Evolutionary conservation across 345 rosid species (phyloP), one percentile per base, ranked within the genome.

Genomic region (Excoecaria agallocha): DNA sequence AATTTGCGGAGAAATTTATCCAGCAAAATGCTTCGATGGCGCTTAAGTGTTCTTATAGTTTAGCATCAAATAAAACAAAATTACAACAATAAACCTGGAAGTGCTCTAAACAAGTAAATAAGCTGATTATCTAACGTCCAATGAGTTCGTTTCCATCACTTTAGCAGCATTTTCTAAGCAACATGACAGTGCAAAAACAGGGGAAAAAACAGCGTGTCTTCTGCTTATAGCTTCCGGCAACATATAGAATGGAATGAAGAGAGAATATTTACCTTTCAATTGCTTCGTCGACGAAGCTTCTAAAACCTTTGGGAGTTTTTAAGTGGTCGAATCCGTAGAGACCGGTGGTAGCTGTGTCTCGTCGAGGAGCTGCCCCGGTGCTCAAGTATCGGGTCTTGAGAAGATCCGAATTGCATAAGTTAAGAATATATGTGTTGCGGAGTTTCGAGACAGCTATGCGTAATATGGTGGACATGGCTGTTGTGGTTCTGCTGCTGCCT

Each of bases 251-350:
- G 11, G 38, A 66, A 25, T 1, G 30, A 45, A 43, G 0, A 37
- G 17, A 25, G 10, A 55, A 35, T 4, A 8, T 58, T 73, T 72
- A 91, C 98, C 91, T 91, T 73, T 92, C 93, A 68, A 92, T 86
- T 67, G 99, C 98, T 64, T 94, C 98, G 43, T 94, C 96, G 55
- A 87, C 98, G 83, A 92, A 94, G 9, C 84, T 88, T 69, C 75
- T 89, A 82, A 92, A 94, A n/a, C 98, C 98, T 82, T 86, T 84
- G 58, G 98, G 78, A 13, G 87, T 83, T 74, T 86, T 89, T 69
- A 94, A 84, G 72, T 89, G 92, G 51, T 84, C 86, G 71, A 89
- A 82, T 43, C 97, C 97, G 76, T 94, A 94, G 76, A 94, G 97
- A 68, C 98, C 98, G 11, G 93, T 86, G 70, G 90, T 60, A 15